Percentiles rank a stretch among this genome's conserved stretches.
Evolutionary conservation across 2,329 filamentous ascomycete species (phyloP).

Genomic region (Neonectria neomacrospora): DNA sequence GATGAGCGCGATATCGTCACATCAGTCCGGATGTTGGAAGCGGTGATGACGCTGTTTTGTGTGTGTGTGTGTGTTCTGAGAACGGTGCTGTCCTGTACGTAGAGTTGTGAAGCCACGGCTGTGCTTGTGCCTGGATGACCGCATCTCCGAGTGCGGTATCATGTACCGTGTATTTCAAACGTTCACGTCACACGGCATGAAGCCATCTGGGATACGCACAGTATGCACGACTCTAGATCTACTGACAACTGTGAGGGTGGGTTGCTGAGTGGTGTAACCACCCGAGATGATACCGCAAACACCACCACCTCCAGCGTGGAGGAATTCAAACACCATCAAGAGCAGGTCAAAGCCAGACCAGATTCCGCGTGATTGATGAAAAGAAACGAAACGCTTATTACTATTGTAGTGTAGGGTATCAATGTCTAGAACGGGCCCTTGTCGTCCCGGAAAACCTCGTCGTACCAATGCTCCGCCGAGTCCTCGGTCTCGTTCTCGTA

Average conservation of each 20-base stretch:
- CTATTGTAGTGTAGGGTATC: background rate
- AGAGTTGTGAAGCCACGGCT: background rate
- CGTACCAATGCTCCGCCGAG: conserved; percentile 4
- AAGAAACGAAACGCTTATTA: background rate
- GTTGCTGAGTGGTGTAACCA: no score
- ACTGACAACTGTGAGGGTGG: no score
- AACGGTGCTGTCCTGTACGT: background rate
- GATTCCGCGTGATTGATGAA: no score
- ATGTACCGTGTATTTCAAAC: no score
- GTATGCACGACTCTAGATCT: no score
- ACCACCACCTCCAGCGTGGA: no score
- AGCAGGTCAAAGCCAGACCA: background rate
- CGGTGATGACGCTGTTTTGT: conserved; percentile 13
- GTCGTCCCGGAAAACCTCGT: conserved; percentile 22
- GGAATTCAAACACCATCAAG: no score
- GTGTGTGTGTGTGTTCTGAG: background rate
- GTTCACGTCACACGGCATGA: no score
- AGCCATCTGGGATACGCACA: no score
- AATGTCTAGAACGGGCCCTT: conserved; percentile 9
- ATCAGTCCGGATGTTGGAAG: conserved; percentile 3
- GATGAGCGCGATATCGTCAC: conserved; percentile 9
- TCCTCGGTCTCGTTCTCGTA: background rate
- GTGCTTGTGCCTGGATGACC: background rate
- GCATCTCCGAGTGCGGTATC: no score
- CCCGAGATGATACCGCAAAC: no score